These are phyloP conservation scores for Yarrowia divulgata DNA, from an alignment of 805 yeast species.

Conservation along the genomic window DNA sequence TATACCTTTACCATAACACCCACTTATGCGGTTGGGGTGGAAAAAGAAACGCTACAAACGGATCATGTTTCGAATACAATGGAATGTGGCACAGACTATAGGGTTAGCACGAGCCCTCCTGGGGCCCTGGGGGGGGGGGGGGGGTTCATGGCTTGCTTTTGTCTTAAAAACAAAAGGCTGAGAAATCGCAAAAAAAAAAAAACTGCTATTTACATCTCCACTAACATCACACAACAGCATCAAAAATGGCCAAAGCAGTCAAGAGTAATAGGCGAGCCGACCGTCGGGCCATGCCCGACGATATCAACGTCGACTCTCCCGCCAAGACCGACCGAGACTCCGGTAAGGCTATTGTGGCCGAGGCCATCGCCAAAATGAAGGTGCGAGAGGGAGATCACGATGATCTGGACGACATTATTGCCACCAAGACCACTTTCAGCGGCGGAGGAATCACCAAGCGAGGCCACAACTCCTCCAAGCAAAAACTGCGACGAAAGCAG, in stretches of 20 bases:
- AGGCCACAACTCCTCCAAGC: slow-evolving; percentile 29
- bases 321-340: slow-evolving; percentile 32
- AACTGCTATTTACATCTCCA: neutral
- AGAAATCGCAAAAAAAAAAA: too few species aligned
- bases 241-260: slow-evolving; percentile 12
- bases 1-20: too few species aligned
- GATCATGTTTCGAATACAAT: too few species aligned
- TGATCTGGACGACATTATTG: slow-evolving; percentile 34
- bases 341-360: slow-evolving; percentile 34
- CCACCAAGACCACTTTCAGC: slow-evolving; percentile 15
- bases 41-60: too few species aligned
- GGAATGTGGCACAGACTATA: too few species aligned
- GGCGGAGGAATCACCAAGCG: slow-evolving; percentile 36
- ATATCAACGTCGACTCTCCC: slow-evolving; percentile 3
- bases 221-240: slow-evolving; percentile 6
- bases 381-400: slow-evolving; percentile 36
- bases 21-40: too few species aligned
- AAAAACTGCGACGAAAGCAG: slow-evolving; percentile 18
- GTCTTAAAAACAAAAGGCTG: too few species aligned
- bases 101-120: too few species aligned
- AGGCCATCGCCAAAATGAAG: slow-evolving; percentile 37
- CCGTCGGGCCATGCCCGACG: slow-evolving; percentile 38
- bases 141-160: too few species aligned
- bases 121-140: too few species aligned
- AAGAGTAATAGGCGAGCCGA: slow-evolving; percentile 35